Evolutionary conservation across 768 basidiomycete genomes (phyloP).

Genomic region (Chalciporus chontae): DNA sequence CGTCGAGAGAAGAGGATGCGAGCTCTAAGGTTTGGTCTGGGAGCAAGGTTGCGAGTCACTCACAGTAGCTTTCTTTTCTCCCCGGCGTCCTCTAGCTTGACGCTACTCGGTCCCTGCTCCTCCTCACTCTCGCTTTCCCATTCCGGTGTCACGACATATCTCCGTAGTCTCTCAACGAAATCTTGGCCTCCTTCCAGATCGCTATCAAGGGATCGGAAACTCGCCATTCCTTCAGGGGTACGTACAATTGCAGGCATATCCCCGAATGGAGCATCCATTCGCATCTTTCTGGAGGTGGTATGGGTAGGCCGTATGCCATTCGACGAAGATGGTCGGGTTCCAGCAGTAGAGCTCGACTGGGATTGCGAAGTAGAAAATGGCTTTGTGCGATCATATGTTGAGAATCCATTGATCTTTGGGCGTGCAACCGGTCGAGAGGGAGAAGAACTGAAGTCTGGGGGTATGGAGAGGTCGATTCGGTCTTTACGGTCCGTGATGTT

Average conservation of each 20-base stretch:
- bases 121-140: constrained; percentile 39
- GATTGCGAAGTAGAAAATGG: constrained; percentile 24
- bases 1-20: neutral
- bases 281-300: constrained; percentile 10
- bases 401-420: constrained; percentile 42
- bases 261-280: constrained; percentile 49
- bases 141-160: constrained; percentile 18
- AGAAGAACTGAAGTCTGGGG: constrained; percentile 39
- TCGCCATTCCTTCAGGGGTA: constrained; percentile 69
- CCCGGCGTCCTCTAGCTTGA: constrained; percentile 29
- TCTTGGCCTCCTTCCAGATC: constrained; percentile 38
- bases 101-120: constrained; percentile 14
- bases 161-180: constrained; percentile 18
- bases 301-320: constrained; percentile 18
- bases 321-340: constrained; percentile 9
- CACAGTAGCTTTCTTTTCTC: constrained; percentile 58
- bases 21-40: neutral
- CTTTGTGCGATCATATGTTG: constrained; percentile 22
- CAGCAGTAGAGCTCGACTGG: neutral
- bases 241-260: constrained; percentile 70
- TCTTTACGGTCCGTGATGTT: constrained; percentile 90
- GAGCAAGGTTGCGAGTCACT: constrained; percentile 10
- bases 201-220: constrained; percentile 58
- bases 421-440: constrained; percentile 33
- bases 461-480: constrained; percentile 66